A percentile compares a stretch with the other conserved stretches of the same genome.
These are phyloP conservation scores for Periconia sp. DNA, from an alignment of 2,329 filamentous ascomycete species.

Conservation along the genomic window DNA sequence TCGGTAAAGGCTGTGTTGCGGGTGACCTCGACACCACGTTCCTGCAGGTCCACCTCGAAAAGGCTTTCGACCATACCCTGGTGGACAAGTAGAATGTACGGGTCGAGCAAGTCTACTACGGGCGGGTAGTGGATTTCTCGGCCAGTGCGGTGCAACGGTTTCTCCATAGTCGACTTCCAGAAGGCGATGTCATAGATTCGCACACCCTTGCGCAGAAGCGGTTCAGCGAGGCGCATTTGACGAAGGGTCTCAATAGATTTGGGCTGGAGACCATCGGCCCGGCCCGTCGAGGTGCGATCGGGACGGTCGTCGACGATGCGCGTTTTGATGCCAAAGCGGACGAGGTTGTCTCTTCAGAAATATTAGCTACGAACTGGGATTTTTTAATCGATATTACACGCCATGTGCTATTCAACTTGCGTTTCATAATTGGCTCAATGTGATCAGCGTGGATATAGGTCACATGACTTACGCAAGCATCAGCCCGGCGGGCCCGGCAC, in stretches of 20 bases:
- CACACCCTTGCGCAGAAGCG: slow-evolving; percentile 66
- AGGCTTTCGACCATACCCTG: slow-evolving; percentile 75
- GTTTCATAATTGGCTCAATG: too few species aligned
- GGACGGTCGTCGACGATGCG: slow-evolving; percentile 69
- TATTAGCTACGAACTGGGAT: slow-evolving; percentile 5
- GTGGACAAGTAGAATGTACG: slow-evolving; percentile 61
- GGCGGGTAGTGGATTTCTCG: slow-evolving; percentile 68
- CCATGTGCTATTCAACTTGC: too few species aligned
- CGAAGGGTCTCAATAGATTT: slow-evolving; percentile 78
- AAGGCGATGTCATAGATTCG: slow-evolving; percentile 75
- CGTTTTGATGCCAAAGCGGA: slow-evolving; percentile 66
- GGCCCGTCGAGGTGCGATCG: slow-evolving; percentile 67
- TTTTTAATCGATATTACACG: neutral
- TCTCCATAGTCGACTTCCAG: slow-evolving; percentile 51
- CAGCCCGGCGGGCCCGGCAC: slow-evolving; percentile 46
- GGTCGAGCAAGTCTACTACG: slow-evolving; percentile 54
- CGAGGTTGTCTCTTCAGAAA: slow-evolving; percentile 54
- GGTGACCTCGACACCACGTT: slow-evolving; percentile 64
- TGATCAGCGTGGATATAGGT: slow-evolving; percentile 9
- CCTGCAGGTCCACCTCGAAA: slow-evolving; percentile 68
- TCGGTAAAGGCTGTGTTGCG: slow-evolving; percentile 65
- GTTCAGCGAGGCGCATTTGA: slow-evolving; percentile 72
- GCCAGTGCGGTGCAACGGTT: slow-evolving; percentile 60
- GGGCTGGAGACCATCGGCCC: slow-evolving; percentile 73
- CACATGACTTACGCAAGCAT: slow-evolving; percentile 42